Conservation (phyloP, 148 eudicot genomes). For the Tetragonia tetragonoides region DNA sequence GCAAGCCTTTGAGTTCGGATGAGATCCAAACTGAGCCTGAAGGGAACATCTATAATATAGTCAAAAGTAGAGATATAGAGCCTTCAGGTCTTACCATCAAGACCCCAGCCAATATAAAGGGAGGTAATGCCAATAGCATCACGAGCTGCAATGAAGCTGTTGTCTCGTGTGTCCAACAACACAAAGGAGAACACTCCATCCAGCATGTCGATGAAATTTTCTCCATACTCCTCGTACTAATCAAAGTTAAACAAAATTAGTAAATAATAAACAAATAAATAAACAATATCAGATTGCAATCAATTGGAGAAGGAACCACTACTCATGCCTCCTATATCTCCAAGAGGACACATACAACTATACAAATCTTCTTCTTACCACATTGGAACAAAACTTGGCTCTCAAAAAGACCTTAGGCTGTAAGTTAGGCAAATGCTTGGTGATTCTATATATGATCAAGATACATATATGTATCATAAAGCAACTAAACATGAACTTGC, state of each 20-base stretch:
- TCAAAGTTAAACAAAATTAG: not conserved
- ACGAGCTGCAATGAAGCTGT: slow-evolving; percentile 81
- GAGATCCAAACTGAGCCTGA: slow-evolving; percentile 89
- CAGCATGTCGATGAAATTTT: slow-evolving; percentile 79
- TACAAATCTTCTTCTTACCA: not conserved
- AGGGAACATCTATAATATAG: not conserved
- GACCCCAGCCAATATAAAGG: slow-evolving; percentile 94
- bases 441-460: not conserved
- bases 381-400: not conserved
- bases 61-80: not conserved
- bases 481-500: not conserved
- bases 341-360: not conserved
- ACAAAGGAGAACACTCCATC: slow-evolving; percentile 95
- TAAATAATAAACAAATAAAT: not conserved
- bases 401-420: not conserved
- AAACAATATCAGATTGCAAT: not conserved
- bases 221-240: slow-evolving; percentile 94
- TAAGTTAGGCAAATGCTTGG: not conserved
- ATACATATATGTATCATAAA: not conserved
- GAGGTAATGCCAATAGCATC: slow-evolving; percentile 91
- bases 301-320: not conserved
- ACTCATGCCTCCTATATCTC: too few relatives aligned
- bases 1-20: slow-evolving; percentile 78
- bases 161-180: slow-evolving; percentile 75
- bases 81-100: slow-evolving; percentile 73